Percentiles rank a stretch among this genome's conserved stretches.
phyloP scores from a whole-genome alignment of 1,284 basidiomycete genomes.

The Nidula niveotomentosa region DNA sequence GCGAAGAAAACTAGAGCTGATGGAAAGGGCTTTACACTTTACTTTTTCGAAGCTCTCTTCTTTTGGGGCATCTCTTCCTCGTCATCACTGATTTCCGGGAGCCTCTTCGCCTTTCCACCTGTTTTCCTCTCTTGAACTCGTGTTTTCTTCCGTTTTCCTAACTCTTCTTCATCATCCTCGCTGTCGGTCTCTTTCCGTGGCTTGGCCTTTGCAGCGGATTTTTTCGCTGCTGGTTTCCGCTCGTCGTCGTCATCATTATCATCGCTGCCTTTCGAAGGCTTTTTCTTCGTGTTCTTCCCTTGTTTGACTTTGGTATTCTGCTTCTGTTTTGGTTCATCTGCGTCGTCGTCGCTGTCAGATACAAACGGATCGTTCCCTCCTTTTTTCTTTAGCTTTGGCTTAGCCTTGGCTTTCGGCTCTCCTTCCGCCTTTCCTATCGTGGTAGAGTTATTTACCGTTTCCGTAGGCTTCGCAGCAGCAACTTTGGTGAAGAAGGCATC shows the following conservation, averaged over 20 bases:
- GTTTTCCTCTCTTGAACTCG: neutral
- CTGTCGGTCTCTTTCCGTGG: neutral
- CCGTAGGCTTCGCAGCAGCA: slow-evolving; percentile 1
- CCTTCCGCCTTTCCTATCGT: neutral
- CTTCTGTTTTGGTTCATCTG: slow-evolving; percentile 15
- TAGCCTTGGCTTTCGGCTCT: slow-evolving; percentile 30
- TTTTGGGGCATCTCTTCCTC: slow-evolving; percentile 12
- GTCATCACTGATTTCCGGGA: neutral
- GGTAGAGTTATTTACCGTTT: slow-evolving; percentile 5
- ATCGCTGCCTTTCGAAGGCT: neutral
- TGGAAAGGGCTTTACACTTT: neutral
- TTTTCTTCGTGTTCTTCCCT: slow-evolving; percentile 13
- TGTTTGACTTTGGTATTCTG: slow-evolving; percentile 15
- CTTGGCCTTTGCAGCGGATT: slow-evolving; percentile 1
- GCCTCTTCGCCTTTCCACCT: neutral
- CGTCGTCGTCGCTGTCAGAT: slow-evolving; percentile 25
- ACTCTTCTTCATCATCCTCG: neutral
- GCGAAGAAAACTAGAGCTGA: too few relatives aligned
- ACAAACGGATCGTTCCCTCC: slow-evolving; percentile 24
- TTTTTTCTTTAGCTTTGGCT: slow-evolving; percentile 35
- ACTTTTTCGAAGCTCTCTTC: slow-evolving; percentile 18
- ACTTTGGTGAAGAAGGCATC: slow-evolving; percentile 47
- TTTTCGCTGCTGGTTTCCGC: slow-evolving; percentile 17
- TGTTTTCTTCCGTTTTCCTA: slow-evolving; percentile 4
- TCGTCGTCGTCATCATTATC: slow-evolving; percentile 22